Evolutionary conservation across 2,329 filamentous ascomycete species (phyloP), one percentile per base, ranked within the genome.

Genomic region (Aplosporella prunicola): DNA sequence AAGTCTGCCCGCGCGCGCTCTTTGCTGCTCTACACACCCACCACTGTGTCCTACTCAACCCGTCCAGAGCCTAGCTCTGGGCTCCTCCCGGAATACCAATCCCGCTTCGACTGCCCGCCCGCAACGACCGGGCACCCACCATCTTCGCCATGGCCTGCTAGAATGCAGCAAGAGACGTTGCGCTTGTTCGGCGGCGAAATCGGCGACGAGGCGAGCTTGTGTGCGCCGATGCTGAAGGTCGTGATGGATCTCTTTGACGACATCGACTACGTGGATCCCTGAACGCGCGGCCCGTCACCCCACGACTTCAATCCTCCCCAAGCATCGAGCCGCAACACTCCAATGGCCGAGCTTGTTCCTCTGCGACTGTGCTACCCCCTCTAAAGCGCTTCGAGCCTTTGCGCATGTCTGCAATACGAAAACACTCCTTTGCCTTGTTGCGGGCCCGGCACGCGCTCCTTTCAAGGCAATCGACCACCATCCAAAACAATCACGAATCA

Each of bases 181-280:
- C 56, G 62, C 20, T 53, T 65, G 43, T 67, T 67, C 46, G 64
- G 64, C 14, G 63, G 63, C 18, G 52, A 59, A 36, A 57, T 51
- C 30, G 59, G 58, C 37, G 62, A 65, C 41, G 62, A 65, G 45
- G 51, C 52, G 47, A 53, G 53, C 42, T 54, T 67, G 10, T 52
- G 63, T 34, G 63, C 60, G 34, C 57, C 61, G 2, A 67, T 67
- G 64, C 47, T 67, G 42, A 62, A 63, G 48, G 64, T 67, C 9
- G 63, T 67, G 14, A 61, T 62, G 36, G 57, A 60, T 43, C 53
- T 67, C 10, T 67, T 67, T 45, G 54, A 64, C 39, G 48, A 53
- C 37, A 57, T 61, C 42, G 64, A 67, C 47, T 67, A 65, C 41
- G 57, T 62, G 35, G 61, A 64, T 44, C 55, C 59, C 26, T 64